Conservation (phyloP, 2,329 filamentous ascomycete genomes). For the Apiospora marii region DNA sequence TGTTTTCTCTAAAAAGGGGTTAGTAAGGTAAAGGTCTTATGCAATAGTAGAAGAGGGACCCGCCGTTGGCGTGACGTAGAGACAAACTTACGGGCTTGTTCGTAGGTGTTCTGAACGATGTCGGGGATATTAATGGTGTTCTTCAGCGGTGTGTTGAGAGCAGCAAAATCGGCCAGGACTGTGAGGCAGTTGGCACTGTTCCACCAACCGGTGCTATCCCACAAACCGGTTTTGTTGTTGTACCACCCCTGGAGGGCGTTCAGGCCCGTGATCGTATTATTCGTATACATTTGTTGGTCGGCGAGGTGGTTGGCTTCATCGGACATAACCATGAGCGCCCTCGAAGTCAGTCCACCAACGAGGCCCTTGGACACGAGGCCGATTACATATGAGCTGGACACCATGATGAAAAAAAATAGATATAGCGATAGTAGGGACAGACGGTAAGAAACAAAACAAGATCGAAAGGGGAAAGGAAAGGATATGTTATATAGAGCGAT, state of each 20-base stretch:
- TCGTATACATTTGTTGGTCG: constrained; percentile 35
- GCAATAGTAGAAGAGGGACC: neutral
- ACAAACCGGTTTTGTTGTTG: constrained; percentile 59
- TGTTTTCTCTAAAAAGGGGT: constrained; percentile 12
- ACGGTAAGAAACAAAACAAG: constrained; percentile 27
- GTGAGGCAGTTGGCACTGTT: constrained; percentile 67
- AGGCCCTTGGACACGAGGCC: constrained; percentile 34
- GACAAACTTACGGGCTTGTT: constrained; percentile 23
- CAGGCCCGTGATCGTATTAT: constrained; percentile 37
- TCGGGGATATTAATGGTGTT: constrained; percentile 36
- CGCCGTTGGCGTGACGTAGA: neutral
- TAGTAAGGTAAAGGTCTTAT: neutral
- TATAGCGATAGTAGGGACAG: constrained; percentile 9
- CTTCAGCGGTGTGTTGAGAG: constrained; percentile 25
- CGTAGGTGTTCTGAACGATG: constrained; percentile 41
- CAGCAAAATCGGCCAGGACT: constrained; percentile 53
- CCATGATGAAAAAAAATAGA: constrained; percentile 34
- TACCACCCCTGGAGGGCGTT: constrained; percentile 61
- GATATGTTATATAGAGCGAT: constrained; percentile 24
- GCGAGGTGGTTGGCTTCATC: constrained; percentile 34
- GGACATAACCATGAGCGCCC: constrained; percentile 43
- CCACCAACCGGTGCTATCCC: constrained; percentile 68
- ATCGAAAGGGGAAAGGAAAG: constrained; percentile 22
- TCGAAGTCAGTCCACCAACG: constrained; percentile 40
- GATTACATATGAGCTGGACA: constrained; percentile 28